phyloP scores from a whole-genome alignment of 1,139 yeast species.

The Pichia sp. region DNA sequence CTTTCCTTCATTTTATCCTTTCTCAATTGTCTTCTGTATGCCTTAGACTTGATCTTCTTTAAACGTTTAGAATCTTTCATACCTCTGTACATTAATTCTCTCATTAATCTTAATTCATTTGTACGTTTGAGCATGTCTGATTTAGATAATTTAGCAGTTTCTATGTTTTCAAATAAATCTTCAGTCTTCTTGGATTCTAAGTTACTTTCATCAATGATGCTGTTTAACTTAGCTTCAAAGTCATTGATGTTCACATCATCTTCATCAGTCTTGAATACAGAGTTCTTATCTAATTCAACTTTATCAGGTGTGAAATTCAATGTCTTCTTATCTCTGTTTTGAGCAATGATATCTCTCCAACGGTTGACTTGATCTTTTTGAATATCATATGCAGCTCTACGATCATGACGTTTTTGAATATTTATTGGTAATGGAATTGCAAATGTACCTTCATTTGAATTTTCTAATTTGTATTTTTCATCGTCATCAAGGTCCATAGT shows the following conservation, averaged over 20 bases:
- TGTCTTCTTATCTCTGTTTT: slow-evolving; percentile 82
- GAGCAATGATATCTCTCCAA: slow-evolving; percentile 84
- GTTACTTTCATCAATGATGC: slow-evolving; percentile 61
- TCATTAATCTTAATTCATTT: slow-evolving; percentile 82
- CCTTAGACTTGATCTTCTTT: slow-evolving; percentile 91
- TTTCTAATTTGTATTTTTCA: slow-evolving; percentile 23
- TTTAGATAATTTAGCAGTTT: slow-evolving; percentile 75
- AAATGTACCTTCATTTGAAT: slow-evolving; percentile 35
- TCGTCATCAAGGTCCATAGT: slow-evolving; percentile 26
- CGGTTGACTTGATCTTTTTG: slow-evolving; percentile 82
- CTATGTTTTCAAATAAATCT: slow-evolving; percentile 83
- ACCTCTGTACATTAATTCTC: slow-evolving; percentile 95
- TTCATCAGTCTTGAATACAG: slow-evolving; percentile 50
- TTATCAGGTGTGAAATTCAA: slow-evolving; percentile 64
- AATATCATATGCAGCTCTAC: slow-evolving; percentile 88
- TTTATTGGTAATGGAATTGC: slow-evolving; percentile 84
- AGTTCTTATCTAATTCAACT: slow-evolving; percentile 41
- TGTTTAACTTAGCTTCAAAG: slow-evolving; percentile 65
- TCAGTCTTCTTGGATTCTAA: slow-evolving; percentile 70
- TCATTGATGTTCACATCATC: slow-evolving; percentile 50
- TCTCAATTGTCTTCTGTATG: slow-evolving; percentile 83
- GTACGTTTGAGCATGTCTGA: slow-evolving; percentile 81
- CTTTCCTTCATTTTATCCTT: slow-evolving; percentile 74
- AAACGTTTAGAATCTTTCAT: slow-evolving; percentile 88
- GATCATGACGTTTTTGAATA: slow-evolving; percentile 81